Evolutionary conservation across 495 filamentous ascomycete genomes (phyloP).

Genomic region (Penicillium diatomitis): DNA sequence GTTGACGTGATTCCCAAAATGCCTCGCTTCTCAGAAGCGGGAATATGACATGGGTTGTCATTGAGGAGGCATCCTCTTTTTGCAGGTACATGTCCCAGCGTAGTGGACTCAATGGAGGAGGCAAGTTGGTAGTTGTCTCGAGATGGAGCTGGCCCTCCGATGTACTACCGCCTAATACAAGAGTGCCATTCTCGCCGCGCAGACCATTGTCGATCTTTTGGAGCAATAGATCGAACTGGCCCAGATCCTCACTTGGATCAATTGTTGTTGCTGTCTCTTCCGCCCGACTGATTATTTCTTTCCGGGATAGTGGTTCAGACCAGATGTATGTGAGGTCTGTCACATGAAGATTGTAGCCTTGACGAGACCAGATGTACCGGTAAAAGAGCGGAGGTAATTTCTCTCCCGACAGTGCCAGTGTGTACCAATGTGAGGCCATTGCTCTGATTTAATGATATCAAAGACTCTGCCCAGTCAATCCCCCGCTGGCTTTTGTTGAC

Average conservation of each 20-base stretch:
- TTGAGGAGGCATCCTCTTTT: constrained; percentile 41
- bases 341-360: constrained; percentile 62
- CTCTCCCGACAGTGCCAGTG: constrained; percentile 15
- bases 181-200: constrained; percentile 30
- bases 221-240: constrained; percentile 64
- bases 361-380: constrained; percentile 38
- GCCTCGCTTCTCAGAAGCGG: constrained; percentile 57
- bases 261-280: constrained; percentile 63
- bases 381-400: constrained; percentile 44
- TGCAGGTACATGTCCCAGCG: constrained; percentile 56
- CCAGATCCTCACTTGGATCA: constrained; percentile 68
- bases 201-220: constrained; percentile 61
- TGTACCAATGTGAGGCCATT: constrained; percentile 36
- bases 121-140: constrained; percentile 51
- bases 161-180: constrained; percentile 19
- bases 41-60: constrained; percentile 56
- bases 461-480: too few species aligned
- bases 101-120: constrained; percentile 57
- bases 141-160: constrained; percentile 41
- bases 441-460: neutral
- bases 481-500: too few species aligned
- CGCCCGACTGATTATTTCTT: constrained; percentile 56
- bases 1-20: constrained; percentile 40
- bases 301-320: constrained; percentile 58
- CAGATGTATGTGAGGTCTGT: constrained; percentile 86